phyloP scores from a whole-genome alignment of 1,139 yeast genomes.

The Nakaseomyces glabratus region DNA sequence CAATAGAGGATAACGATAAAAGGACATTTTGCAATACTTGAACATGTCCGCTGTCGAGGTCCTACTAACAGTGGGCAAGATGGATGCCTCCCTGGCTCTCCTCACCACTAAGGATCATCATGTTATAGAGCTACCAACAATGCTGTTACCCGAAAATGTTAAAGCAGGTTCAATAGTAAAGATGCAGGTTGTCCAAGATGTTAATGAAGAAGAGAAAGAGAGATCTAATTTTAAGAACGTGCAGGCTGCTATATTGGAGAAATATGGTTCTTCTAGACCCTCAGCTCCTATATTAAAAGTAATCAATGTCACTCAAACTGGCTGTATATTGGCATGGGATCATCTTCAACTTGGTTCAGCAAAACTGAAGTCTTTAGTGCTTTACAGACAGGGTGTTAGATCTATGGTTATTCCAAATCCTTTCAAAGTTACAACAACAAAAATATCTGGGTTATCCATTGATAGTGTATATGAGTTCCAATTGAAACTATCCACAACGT shows the following conservation, averaged over 20 bases:
- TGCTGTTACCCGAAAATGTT: conserved; percentile 81
- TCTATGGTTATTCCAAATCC: conserved; percentile 86
- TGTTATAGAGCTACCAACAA: conserved; percentile 90
- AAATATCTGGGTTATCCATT: conserved; percentile 82
- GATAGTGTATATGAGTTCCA: conserved; percentile 78
- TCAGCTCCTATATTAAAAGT: conserved; percentile 59
- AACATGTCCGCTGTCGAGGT: conserved; percentile 37
- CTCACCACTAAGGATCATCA: conserved; percentile 89
- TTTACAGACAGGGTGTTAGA: conserved; percentile 63
- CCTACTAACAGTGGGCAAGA: conserved; percentile 86
- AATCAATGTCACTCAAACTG: conserved; percentile 83
- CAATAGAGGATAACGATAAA: not conserved
- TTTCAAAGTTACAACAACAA: conserved; percentile 67
- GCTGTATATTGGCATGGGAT: conserved; percentile 94
- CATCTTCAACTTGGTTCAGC: conserved; percentile 77
- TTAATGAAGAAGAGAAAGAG: conserved; percentile 58
- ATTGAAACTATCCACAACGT: conserved; percentile 74
- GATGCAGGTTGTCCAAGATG: conserved; percentile 74
- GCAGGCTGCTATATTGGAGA: conserved; percentile 63
- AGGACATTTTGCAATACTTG: not conserved
- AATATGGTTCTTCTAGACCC: conserved; percentile 73
- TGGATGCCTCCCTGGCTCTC: conserved; percentile 90
- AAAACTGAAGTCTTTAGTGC: conserved; percentile 60
- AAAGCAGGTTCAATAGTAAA: conserved; percentile 91
- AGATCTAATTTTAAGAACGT: conserved; percentile 47